Conservation (phyloP, 352 stramenopile species). For the Globisporangium paddicum region DNA sequence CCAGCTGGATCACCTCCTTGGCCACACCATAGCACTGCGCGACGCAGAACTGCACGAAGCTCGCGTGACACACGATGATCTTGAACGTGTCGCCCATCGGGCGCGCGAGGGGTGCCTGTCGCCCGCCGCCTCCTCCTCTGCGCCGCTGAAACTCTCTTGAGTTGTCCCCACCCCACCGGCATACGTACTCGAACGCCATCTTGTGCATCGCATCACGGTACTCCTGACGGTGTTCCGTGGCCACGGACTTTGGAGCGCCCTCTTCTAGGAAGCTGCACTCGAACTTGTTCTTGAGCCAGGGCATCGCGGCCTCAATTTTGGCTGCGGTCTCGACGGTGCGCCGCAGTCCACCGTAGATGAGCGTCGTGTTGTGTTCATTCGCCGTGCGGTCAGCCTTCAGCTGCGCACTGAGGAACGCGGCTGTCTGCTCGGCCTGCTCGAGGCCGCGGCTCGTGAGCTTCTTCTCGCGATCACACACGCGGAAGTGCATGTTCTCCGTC, state of each 20-base stretch:
- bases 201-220: conserved; percentile 75
- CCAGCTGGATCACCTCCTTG: conserved; percentile 75
- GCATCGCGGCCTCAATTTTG: conserved; percentile 51
- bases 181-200: conserved; percentile 72
- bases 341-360: conserved; percentile 64
- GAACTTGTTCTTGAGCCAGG: conserved; percentile 55
- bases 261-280: conserved; percentile 75
- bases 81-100: conserved; percentile 48
- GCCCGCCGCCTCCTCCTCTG: not conserved
- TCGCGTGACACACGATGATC: conserved; percentile 71
- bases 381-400: conserved; percentile 21
- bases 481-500: conserved; percentile 83
- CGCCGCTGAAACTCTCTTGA: conserved; percentile 13
- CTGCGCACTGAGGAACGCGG: conserved; percentile 41
- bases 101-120: conserved; percentile 8
- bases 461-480: conserved; percentile 70
- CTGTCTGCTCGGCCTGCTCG: conserved; percentile 51
- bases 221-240: conserved; percentile 48
- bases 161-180: conserved; percentile 40
- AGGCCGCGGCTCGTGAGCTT: conserved; percentile 52
- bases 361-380: conserved; percentile 36
- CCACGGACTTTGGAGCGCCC: conserved; percentile 53
- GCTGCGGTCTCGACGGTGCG: conserved; percentile 68
- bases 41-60: conserved; percentile 76
- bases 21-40: conserved; percentile 56